A percentile compares a stretch with the other conserved stretches of the same genome.
phyloP scores from a whole-genome alignment of 148 eudicot species.

The Cornus suecica region DNA sequence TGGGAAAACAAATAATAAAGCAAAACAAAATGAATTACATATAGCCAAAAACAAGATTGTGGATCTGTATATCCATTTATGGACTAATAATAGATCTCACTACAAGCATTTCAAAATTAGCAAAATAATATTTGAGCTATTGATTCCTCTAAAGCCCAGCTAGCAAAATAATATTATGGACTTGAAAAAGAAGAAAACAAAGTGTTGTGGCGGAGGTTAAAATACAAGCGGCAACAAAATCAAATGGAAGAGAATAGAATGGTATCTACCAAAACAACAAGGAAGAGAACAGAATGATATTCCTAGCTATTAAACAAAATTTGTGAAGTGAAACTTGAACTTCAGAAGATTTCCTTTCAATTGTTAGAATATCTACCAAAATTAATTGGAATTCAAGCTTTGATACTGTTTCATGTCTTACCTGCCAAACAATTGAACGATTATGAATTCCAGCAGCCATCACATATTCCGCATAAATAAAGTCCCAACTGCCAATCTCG shows the following conservation, averaged over 20 bases:
- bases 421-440: constrained; percentile 90
- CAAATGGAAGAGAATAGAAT: background rate
- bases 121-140: no score
- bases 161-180: no score
- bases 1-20: no score
- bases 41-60: no score
- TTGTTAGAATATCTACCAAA: background rate
- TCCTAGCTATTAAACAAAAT: background rate
- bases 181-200: no score
- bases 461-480: constrained; percentile 89
- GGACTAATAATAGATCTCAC: background rate
- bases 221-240: no score
- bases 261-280: no score
- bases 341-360: background rate
- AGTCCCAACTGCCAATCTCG: constrained; percentile 67
- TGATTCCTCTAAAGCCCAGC: no score
- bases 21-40: no score
- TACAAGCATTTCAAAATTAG: no score
- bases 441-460: constrained; percentile 88
- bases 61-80: no score
- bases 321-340: background rate
- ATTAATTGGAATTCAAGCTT: background rate
- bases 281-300: background rate
- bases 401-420: constrained; percentile 2
- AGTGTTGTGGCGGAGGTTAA: no score